These are phyloP conservation scores for Neurospora tetraspora DNA, from an alignment of 495 filamentous ascomycete species.

Conservation along the genomic window DNA sequence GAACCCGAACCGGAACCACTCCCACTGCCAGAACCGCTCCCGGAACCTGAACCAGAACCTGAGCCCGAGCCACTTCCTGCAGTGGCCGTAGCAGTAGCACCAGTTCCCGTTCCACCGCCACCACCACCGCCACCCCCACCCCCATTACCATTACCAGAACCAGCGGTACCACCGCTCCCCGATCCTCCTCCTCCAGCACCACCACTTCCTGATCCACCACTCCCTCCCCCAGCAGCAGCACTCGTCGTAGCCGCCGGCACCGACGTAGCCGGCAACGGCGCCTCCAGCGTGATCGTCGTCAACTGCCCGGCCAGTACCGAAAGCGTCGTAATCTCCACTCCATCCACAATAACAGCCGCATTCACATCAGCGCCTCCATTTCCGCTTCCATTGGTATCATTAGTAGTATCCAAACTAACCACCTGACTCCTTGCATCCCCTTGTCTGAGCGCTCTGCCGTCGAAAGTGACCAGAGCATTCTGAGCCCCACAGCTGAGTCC, in stretches of 20 bases:
- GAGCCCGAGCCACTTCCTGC: background rate
- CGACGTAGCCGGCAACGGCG: slow-evolving; percentile 5
- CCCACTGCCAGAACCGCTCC: background rate
- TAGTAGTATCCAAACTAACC: background rate
- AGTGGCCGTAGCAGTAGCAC: background rate
- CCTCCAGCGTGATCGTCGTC: slow-evolving; percentile 22
- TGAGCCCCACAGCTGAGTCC: slow-evolving; percentile 69
- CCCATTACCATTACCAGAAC: background rate
- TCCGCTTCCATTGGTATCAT: background rate
- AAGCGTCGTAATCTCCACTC: slow-evolving; percentile 25
- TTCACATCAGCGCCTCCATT: slow-evolving; percentile 6
- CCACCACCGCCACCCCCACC: background rate
- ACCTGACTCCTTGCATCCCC: slow-evolving; percentile 5
- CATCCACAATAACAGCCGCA: slow-evolving; percentile 18
- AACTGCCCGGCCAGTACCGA: slow-evolving; percentile 23
- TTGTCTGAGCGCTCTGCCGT: slow-evolving; percentile 36
- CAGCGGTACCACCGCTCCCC: background rate
- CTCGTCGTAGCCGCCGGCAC: slow-evolving; percentile 5
- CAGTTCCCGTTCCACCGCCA: background rate
- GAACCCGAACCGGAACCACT: background rate
- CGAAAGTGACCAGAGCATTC: slow-evolving; percentile 80
- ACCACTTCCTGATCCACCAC: background rate
- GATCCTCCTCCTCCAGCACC: background rate
- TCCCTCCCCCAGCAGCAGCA: background rate
- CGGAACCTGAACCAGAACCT: background rate